phyloP scores from a whole-genome alignment of 1,139 yeast genomes.

The Candida sanyaensis region DNA sequence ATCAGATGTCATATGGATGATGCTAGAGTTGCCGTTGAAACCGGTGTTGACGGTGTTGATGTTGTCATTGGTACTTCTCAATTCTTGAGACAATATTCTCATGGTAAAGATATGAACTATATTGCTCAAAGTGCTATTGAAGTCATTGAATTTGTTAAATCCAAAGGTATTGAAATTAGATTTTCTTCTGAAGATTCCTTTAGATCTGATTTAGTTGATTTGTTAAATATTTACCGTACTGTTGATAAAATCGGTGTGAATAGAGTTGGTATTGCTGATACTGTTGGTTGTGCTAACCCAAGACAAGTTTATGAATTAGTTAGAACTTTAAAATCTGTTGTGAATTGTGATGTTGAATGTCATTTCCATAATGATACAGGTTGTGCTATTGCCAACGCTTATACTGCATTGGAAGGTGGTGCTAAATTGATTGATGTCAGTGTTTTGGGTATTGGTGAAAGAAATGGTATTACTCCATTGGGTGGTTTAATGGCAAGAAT shows the following conservation, averaged over 20 bases:
- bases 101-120: slow-evolving; percentile 98
- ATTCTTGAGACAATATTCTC: slow-evolving; percentile 90
- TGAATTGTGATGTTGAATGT: slow-evolving; percentile 95
- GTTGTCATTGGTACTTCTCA: slow-evolving; percentile 98
- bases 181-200: slow-evolving; percentile 97
- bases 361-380: slow-evolving; percentile 99
- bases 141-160: slow-evolving; percentile 96
- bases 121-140: slow-evolving; percentile 96
- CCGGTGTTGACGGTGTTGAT: slow-evolving; percentile 99
- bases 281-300: slow-evolving; percentile 99
- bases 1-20: slow-evolving; percentile 99
- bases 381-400: slow-evolving; percentile 98
- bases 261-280: slow-evolving; percentile 99
- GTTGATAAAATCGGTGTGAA: slow-evolving; percentile 98
- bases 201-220: slow-evolving; percentile 94
- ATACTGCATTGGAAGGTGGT: slow-evolving; percentile 97
- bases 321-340: slow-evolving; percentile 89
- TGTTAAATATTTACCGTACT: slow-evolving; percentile 92
- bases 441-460: slow-evolving; percentile 97
- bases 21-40: slow-evolving; percentile 94
- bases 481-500: slow-evolving; percentile 99
- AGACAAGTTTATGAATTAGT: slow-evolving; percentile 97
- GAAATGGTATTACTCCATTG: slow-evolving; percentile 97
- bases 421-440: slow-evolving; percentile 94
- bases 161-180: slow-evolving; percentile 95